Conservation (phyloP, 169 alveolate genomes). For the Plasmodium gonderi region DNA sequence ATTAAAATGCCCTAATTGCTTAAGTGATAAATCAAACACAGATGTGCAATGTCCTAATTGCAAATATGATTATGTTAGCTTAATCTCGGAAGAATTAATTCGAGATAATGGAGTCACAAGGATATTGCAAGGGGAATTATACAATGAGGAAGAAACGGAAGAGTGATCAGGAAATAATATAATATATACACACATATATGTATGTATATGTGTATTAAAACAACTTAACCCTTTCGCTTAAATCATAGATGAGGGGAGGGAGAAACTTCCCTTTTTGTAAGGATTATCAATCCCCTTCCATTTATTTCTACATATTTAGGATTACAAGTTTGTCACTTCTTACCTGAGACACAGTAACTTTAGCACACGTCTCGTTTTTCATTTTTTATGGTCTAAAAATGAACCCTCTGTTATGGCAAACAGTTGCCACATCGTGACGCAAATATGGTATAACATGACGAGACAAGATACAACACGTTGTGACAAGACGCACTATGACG, state of each 20-base stretch:
- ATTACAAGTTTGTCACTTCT: background rate
- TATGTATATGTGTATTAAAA: no score
- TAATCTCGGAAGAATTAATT: conserved; percentile 77
- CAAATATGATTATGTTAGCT: conserved; percentile 67
- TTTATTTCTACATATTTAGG: background rate
- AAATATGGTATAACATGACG: no score
- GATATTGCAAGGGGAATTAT: conserved; percentile 77
- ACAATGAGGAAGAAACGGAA: conserved; percentile 17
- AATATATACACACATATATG: no score
- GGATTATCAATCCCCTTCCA: background rate
- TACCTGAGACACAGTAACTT: background rate
- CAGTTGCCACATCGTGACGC: background rate
- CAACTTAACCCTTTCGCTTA: background rate
- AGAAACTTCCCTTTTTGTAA: background rate
- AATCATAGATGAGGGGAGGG: background rate
- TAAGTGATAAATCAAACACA: conserved; percentile 77
- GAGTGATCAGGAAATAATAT: background rate
- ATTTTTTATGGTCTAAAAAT: background rate
- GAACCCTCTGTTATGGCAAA: background rate
- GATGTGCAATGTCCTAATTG: conserved; percentile 78
- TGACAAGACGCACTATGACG: no score
- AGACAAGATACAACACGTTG: no score
- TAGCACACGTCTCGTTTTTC: background rate
- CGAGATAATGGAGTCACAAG: conserved; percentile 74
- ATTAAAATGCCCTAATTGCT: conserved; percentile 81